These are phyloP conservation scores for Pyricularia pennisetigena DNA, from an alignment of 2,329 filamentous ascomycete species.

Conservation along the genomic window DNA sequence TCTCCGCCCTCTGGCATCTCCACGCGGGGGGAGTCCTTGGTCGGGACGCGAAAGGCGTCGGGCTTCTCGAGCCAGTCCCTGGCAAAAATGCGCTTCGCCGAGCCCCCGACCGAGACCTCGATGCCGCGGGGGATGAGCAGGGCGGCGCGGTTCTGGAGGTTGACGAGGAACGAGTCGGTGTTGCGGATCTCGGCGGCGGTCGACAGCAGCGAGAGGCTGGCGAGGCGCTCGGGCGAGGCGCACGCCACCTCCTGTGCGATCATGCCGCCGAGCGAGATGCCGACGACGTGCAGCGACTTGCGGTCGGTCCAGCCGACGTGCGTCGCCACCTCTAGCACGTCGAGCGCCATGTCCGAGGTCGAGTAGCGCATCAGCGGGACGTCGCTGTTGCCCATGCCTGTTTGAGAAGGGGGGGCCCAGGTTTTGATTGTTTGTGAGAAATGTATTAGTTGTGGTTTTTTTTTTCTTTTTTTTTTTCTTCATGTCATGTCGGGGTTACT, in stretches of 20 bases:
- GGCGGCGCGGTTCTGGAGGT: constrained; percentile 45
- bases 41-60: constrained; percentile 45
- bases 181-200: constrained; percentile 53
- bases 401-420: not conserved
- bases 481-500: not conserved
- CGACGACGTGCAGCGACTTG: constrained; percentile 54
- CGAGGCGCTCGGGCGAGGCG: constrained; percentile 40
- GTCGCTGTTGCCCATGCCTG: constrained; percentile 64
- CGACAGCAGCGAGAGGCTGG: constrained; percentile 48
- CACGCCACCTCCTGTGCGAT: constrained; percentile 72
- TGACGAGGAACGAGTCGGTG: constrained; percentile 54
- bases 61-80: constrained; percentile 50
- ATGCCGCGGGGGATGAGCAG: constrained; percentile 61
- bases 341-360: constrained; percentile 75
- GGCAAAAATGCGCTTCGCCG: constrained; percentile 58
- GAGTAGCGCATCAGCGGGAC: constrained; percentile 71
- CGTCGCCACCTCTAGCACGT: constrained; percentile 59
- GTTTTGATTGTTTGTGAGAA: not conserved
- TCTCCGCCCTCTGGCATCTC: constrained; percentile 3
- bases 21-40: constrained; percentile 12
- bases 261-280: constrained; percentile 85
- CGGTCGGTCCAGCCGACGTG: constrained; percentile 47
- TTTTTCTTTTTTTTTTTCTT: not conserved
- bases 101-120: constrained; percentile 54
- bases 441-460: not conserved